Evolutionary conservation across 2,329 filamentous ascomycete genomes (phyloP).

Genomic region (Hypoxylon sp.): DNA sequence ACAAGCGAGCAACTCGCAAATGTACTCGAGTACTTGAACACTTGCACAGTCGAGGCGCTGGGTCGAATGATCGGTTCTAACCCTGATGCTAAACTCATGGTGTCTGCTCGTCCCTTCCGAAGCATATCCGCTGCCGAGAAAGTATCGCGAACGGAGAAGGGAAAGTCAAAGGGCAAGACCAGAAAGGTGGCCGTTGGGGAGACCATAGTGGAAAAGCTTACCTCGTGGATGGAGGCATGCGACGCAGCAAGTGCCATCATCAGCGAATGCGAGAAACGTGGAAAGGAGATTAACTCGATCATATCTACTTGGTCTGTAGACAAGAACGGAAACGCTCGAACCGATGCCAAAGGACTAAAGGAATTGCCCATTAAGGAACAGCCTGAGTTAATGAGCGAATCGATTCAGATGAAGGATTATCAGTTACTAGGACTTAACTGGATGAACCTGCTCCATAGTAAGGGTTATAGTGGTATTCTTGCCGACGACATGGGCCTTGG

Average conservation of each 20-base stretch:
- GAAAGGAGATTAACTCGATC: slow-evolving; percentile 45
- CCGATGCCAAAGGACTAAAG: slow-evolving; percentile 47
- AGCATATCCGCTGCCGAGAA: slow-evolving; percentile 74
- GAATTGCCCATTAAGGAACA: slow-evolving; percentile 70
- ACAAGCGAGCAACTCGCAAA: slow-evolving; percentile 19
- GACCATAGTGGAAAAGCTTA: slow-evolving; percentile 59
- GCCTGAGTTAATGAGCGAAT: slow-evolving; percentile 81
- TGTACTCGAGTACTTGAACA: slow-evolving; percentile 87
- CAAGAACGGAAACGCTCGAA: slow-evolving; percentile 56
- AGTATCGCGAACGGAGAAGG: slow-evolving; percentile 64
- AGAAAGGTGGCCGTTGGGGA: slow-evolving; percentile 51
- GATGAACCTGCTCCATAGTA: slow-evolving; percentile 86
- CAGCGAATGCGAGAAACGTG: slow-evolving; percentile 64
- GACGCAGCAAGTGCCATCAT: slow-evolving; percentile 61
- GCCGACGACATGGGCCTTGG: slow-evolving; percentile 98
- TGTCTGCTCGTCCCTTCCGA: slow-evolving; percentile 81
- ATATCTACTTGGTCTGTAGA: slow-evolving; percentile 53
- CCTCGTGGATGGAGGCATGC: slow-evolving; percentile 62
- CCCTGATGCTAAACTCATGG: slow-evolving; percentile 76
- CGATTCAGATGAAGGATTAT: slow-evolving; percentile 89
- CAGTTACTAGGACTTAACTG: slow-evolving; percentile 96
- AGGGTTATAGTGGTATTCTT: slow-evolving; percentile 87
- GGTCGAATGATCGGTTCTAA: slow-evolving; percentile 84
- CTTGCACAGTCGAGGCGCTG: slow-evolving; percentile 80
- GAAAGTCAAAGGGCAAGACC: slow-evolving; percentile 54